These are phyloP conservation scores for Fusarium temperatum DNA, from an alignment of 2,329 filamentous ascomycete species.

Conservation along the genomic window DNA sequence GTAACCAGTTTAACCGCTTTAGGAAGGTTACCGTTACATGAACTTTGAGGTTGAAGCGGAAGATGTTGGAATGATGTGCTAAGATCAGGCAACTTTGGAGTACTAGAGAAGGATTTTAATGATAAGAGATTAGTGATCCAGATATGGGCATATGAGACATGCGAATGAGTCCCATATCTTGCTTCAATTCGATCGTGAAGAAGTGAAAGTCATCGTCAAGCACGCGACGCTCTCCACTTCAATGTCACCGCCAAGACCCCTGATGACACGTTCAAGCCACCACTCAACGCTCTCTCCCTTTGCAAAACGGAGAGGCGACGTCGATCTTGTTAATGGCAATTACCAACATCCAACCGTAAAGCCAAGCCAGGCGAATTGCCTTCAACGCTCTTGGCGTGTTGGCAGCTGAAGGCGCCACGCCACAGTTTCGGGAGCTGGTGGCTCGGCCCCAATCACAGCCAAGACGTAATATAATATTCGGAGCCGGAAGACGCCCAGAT, in stretches of 20 bases:
- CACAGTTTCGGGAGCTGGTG: background rate
- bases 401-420: conserved; percentile 16
- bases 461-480: background rate
- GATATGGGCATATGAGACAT: background rate
- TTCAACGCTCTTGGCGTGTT: background rate
- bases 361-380: background rate
- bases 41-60: background rate
- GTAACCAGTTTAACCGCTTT: background rate
- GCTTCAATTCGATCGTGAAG: too few species aligned
- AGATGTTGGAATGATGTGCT: background rate
- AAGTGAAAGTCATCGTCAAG: fast-evolving
- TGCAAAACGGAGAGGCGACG: background rate
- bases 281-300: background rate
- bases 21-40: conserved; percentile 38
- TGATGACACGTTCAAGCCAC: background rate
- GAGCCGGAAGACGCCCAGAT: conserved; percentile 21
- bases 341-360: background rate
- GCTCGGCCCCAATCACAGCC: conserved; percentile 1
- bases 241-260: background rate
- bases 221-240: background rate
- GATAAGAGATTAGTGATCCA: background rate
- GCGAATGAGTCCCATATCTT: fast-evolving
- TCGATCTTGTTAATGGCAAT: background rate
- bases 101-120: background rate
- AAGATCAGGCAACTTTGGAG: background rate